Evolutionary conservation across 2,329 filamentous ascomycete genomes (phyloP), one percentile per base, ranked within the genome.

Genomic region (Fusarium multiceps): DNA sequence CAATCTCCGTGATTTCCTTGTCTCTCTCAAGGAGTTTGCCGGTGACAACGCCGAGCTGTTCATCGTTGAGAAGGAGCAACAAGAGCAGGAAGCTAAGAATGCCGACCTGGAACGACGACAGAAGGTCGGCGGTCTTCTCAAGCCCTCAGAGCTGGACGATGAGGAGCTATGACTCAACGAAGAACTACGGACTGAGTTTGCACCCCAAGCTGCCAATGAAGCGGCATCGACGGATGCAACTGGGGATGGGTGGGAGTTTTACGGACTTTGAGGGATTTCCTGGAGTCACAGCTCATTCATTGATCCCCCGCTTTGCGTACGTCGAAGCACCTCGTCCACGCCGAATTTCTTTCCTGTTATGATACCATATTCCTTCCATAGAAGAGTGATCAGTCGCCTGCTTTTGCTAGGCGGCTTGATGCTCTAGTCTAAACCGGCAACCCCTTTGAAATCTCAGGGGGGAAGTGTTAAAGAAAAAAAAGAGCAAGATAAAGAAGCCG

Each of bases 11-110:
- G 96, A 99, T 82, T 99, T 99, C 88, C 84, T 99, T 73, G 97
- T 99, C 75, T 97, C 94, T 23, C 86, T 99, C 73, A 97, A 98
- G 83, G 97, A 99, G 81, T 99, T 98, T 69, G 90, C 93, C 1
- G 96, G 93, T 55, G 96, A 99, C 81, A 98, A 98, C 75, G 89
- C 95, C 2, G 96, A 99, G 78, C 87, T 99, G 12, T 99, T 92
- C 81, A 90, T 92, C 6, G 94, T 97, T 62, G 96, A 99, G 80
- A 94, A 97, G 80, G 96, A 99, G 81, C 92, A 97, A 80, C 93
- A 94, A 69, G 91, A 95, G 66, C 90, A 89, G 71, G 93, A 95
- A 74, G 93, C 92, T 48, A 93, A 94, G 80, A 90, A 92, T 50
- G 92, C 93, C 23, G 97, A 99, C 79, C 90, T 94, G 75, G 93